These are phyloP conservation scores for Erodium chrysanthum DNA, from an alignment of 441 rosid genomes.

Conservation along the genomic window DNA sequence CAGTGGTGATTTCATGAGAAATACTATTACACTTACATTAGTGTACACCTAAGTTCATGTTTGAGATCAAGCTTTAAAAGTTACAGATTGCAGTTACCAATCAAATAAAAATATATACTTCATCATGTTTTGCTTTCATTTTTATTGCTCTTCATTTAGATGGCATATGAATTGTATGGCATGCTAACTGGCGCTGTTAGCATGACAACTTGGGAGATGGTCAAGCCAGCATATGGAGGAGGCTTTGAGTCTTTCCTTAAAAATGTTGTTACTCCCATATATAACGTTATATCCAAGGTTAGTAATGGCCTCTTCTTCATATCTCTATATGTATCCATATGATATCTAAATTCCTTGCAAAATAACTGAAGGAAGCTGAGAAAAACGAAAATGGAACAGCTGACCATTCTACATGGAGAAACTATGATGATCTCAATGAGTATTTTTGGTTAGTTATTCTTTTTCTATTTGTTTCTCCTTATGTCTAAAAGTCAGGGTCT, in stretches of 20 bases:
- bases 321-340: conserved; percentile 7
- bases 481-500: conserved; percentile 18
- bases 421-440: conserved; percentile 93
- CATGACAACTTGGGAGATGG: conserved; percentile 48
- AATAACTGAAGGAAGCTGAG: conserved; percentile 65
- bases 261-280: conserved; percentile 75
- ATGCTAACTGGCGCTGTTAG: conserved; percentile 49
- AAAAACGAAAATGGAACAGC: conserved; percentile 76
- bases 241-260: conserved; percentile 62
- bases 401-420: conserved; percentile 91
- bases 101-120: not conserved
- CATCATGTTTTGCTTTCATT: not conserved
- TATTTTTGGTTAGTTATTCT: conserved; percentile 63
- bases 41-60: too few species aligned
- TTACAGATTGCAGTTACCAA: too few species aligned
- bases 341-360: conserved; percentile 20
- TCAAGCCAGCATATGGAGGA: conserved; percentile 56
- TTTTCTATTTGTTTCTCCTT: conserved; percentile 13
- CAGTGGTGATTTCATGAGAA: too few species aligned
- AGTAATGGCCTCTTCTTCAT: conserved; percentile 14
- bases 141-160: conserved; percentile 32
- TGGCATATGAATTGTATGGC: conserved; percentile 85
- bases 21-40: too few species aligned
- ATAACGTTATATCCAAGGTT: conserved; percentile 56
- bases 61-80: too few species aligned